A percentile compares a stretch with the other conserved stretches of the same genome.
These are phyloP conservation scores for Globisporangium irregulare DNA, from an alignment of 352 stramenopile species.

Conservation along the genomic window DNA sequence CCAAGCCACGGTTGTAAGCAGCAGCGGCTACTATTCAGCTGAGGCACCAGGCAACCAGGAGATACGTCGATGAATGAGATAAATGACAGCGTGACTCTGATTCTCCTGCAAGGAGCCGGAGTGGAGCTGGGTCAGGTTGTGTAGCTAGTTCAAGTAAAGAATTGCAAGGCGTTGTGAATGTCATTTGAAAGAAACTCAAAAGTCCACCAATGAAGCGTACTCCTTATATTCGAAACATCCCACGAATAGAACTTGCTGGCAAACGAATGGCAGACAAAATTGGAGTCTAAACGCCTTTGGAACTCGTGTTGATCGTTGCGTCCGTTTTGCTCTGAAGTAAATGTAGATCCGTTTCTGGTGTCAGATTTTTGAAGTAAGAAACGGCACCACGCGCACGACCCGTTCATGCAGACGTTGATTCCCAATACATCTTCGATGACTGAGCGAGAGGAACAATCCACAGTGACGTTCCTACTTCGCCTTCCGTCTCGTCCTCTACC, in stretches of 20 bases:
- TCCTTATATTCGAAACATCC: no score
- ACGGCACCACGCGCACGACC: no score
- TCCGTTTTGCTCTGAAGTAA: neutral
- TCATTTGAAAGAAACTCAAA: no score
- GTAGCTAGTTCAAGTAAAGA: no score
- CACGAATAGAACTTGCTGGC: no score
- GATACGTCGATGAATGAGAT: neutral
- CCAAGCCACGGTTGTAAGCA: neutral
- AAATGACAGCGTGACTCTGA: no score
- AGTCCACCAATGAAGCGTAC: no score
- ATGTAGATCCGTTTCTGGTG: neutral
- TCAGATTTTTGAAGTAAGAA: neutral
- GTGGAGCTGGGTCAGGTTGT: neutral
- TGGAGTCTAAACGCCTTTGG: no score
- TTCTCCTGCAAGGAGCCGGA: neutral
- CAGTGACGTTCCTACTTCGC: neutral
- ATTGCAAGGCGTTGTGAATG: no score
- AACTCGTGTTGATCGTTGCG: no score
- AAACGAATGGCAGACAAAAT: no score
- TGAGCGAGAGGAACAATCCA: neutral
- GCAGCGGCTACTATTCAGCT: neutral
- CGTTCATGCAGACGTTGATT: neutral
- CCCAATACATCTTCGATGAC: neutral
- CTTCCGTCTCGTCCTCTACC: neutral
- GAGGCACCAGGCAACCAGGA: constrained; percentile 3